These are phyloP conservation scores for Taiwanofungus camphoratus DNA, from an alignment of 1,284 basidiomycete genomes.

Conservation along the genomic window DNA sequence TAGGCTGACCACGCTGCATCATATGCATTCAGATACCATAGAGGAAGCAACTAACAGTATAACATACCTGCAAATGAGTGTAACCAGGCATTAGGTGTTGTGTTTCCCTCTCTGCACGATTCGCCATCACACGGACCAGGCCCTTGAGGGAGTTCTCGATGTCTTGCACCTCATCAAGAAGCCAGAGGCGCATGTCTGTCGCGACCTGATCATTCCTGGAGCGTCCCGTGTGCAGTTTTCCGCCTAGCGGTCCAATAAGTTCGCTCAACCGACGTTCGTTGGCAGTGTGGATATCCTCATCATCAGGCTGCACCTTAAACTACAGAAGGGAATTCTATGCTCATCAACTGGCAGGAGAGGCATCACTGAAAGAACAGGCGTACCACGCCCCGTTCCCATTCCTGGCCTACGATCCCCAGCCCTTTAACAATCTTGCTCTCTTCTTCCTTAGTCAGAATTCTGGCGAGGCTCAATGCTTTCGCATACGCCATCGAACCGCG, in stretches of 20 bases:
- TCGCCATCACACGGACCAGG: constrained; percentile 83
- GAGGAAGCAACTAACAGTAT: neutral
- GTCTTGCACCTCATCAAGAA: constrained; percentile 74
- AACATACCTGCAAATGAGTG: constrained; percentile 86
- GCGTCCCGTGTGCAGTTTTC: constrained; percentile 94
- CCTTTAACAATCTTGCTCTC: constrained; percentile 72
- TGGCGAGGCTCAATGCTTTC: constrained; percentile 74
- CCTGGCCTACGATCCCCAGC: constrained; percentile 72
- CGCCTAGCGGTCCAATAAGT: constrained; percentile 85
- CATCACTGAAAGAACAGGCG: constrained; percentile 20
- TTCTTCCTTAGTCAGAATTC: constrained; percentile 78
- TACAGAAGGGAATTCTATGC: constrained; percentile 25
- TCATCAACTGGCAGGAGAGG: neutral
- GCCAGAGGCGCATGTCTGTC: constrained; percentile 96
- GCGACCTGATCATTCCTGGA: constrained; percentile 98
- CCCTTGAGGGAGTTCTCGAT: constrained; percentile 73
- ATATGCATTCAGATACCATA: neutral
- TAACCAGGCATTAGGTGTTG: constrained; percentile 93
- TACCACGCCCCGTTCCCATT: constrained; percentile 79
- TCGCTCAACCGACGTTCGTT: constrained; percentile 95
- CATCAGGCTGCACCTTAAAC: constrained; percentile 75
- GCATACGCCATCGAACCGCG: constrained; percentile 95
- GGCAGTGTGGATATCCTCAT: constrained; percentile 99
- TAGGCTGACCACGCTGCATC: constrained; percentile 87
- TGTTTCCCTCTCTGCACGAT: constrained; percentile 89